Percentiles rank a stretch among this genome's conserved stretches.
phyloP scores from a whole-genome alignment of 306 rosid species.

The Cucurbita maxima region DNA sequence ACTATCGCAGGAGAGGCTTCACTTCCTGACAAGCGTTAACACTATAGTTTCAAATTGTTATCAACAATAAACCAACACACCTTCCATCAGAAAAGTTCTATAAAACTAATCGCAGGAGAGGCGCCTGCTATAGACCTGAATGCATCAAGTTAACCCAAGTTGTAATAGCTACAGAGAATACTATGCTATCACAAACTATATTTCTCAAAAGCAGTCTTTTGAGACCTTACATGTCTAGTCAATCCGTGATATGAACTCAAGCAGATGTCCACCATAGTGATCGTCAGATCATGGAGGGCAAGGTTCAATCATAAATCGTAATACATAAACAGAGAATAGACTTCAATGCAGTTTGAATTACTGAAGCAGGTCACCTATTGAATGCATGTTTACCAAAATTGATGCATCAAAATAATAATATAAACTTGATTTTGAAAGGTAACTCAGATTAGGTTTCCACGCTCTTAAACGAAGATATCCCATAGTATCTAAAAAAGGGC shows the following conservation, averaged over 20 bases:
- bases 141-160: too few relatives aligned
- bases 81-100: too few relatives aligned
- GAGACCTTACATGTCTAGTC: not conserved
- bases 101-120: too few relatives aligned
- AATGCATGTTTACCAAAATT: not conserved
- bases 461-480: conserved; percentile 9
- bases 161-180: too few relatives aligned
- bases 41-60: too few relatives aligned
- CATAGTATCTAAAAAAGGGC: not conserved
- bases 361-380: not conserved
- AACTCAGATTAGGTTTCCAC: conserved; percentile 8
- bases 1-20: not conserved
- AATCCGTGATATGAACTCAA: not conserved
- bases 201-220: not conserved
- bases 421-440: not conserved
- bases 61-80: too few relatives aligned
- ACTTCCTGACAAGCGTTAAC: too few relatives aligned
- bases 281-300: not conserved
- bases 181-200: too few relatives aligned
- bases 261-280: not conserved
- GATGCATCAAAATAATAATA: not conserved
- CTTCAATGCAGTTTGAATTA: not conserved
- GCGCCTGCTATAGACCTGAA: too few relatives aligned
- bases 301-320: not conserved
- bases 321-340: not conserved